Evolutionary conservation across 495 filamentous ascomycete species (phyloP).

Genomic region (Margaritispora aquatica): DNA sequence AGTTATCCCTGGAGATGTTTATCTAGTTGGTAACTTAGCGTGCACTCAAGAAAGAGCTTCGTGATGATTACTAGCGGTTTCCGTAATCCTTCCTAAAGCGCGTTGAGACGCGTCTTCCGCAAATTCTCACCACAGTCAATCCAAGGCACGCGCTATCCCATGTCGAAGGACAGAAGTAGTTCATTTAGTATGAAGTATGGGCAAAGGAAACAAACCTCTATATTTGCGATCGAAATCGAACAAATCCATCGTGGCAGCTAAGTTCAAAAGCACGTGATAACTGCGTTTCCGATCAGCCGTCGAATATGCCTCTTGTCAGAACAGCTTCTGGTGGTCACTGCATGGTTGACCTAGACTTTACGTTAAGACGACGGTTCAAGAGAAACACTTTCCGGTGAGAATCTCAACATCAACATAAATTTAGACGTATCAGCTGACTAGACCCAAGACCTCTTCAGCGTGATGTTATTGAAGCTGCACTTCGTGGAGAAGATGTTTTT

Average conservation of each 20-base stretch:
- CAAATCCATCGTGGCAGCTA: not conserved
- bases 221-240: not conserved
- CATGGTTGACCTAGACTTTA: constrained; percentile 72
- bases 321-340: constrained; percentile 33
- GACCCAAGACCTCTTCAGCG: constrained; percentile 66
- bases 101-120: not conserved
- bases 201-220: not conserved
- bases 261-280: not conserved
- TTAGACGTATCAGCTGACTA: constrained; percentile 2
- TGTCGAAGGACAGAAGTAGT: too few species aligned
- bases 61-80: not conserved
- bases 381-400: constrained; percentile 65
- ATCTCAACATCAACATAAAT: not conserved
- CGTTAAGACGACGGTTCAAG: constrained; percentile 73
- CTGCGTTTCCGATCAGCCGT: not conserved
- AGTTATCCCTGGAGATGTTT: too few species aligned
- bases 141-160: too few species aligned
- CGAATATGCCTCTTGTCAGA: constrained; percentile 9
- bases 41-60: too few species aligned
- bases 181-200: too few species aligned
- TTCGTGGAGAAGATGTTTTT: constrained; percentile 87
- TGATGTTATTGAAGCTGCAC: constrained; percentile 75
- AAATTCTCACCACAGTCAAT: too few species aligned
- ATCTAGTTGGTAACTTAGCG: too few species aligned
- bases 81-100: not conserved